Base-by-base conservation (phyloP, 371 early-diverging fungal species). In the Mortierella sp. region DNA sequence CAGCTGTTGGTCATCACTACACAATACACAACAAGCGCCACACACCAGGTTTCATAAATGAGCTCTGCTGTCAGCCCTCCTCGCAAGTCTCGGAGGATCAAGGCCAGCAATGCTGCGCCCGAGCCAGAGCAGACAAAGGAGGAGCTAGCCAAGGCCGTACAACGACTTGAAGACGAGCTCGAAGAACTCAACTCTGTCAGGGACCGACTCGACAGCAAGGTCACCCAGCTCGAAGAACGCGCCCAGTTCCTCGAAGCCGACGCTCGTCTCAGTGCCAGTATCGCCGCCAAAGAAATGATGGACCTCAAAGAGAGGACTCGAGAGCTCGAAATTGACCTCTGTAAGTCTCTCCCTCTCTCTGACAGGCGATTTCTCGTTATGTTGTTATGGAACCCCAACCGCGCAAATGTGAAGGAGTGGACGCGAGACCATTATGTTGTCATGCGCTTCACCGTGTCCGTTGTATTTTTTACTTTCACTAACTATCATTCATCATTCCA, bases 291-390 rank as follows among this genome's bases (percentile, higher is more conserved):
- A 4, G 86, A 86, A 71, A 80, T 79, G 44, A 79, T 86, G 77
- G 82, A 82, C 38, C 77, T 86, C 51, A 82, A 82, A 43, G 82
- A 86, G 60, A 82, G 75, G 49, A 72, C 73, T 1, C 77, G 86
- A 44, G 74, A 80, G 46, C 82, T 86, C 8, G 86, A 82, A 35
- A 82, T 86, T 29, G 77, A 86, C 21, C 82, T 86, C 16, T 86
- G 86, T 86, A 86, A 68, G 82, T 77, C 18, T 10, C 16, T 70
- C 41, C 21, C 12, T 2, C 18, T 35, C 65, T 41, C 41, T 10
- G 24, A 54, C 5, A 54, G 8, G 54, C 7, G 18, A 1, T 54
- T 21, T 54, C 24, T 24, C 24, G 54, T 24, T 24, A 54, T 8
- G 4, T 1, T 54, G 8, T 54, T 18, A 24, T 41, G 41, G 41